Evolutionary conservation across 2,329 filamentous ascomycete genomes (phyloP), one percentile per base, ranked within the genome.

Genomic region (Fusarium longipes): DNA sequence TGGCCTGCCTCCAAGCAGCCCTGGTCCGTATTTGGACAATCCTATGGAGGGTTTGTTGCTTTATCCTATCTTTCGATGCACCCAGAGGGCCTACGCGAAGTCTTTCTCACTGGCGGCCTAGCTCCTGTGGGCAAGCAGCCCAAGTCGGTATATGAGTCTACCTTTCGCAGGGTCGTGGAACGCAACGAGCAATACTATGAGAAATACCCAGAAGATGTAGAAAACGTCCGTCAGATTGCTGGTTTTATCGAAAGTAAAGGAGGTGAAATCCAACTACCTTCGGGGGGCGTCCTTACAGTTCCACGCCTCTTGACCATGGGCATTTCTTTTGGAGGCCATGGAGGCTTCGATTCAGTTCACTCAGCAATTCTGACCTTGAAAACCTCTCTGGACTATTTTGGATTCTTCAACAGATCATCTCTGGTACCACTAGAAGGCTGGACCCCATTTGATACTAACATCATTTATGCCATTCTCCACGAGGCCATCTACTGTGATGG

Each of bases 1-100:
- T 91, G 89, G 71, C 88, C 91, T 0, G 82, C 86, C 22, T 87
- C 90, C 45, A 89, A 91, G 75, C 87, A 89, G 76, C 89, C 90
- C 75, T 97, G 94, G 95, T 91, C 89, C 58, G 86, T 96, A 29
- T 90, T 97, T 65, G 95, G 95, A 10, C 95, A 97, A 80, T 94
- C 91, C 17, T 98, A 97, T 77, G 95, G 95, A 36, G 95, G 95
- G 1, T 97, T 97, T 78, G 92, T 93, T 74, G 86, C 84, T 45
- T 83, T 93, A 32, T 95, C 91, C 9, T 98, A 97, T 77, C 85
- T 98, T 17, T 96, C 91, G 4, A 89, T 92, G 76, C 89, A 87
- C 70, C 92, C 93, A 0, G 86, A 93, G 57, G 91, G 91, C 1
- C 79, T 98, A 24, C 87, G 89, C 29, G 95, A 98, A 80, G 88